Conservation (phyloP, 345 rosid genomes). For the Mallotus nudiflorus region DNA sequence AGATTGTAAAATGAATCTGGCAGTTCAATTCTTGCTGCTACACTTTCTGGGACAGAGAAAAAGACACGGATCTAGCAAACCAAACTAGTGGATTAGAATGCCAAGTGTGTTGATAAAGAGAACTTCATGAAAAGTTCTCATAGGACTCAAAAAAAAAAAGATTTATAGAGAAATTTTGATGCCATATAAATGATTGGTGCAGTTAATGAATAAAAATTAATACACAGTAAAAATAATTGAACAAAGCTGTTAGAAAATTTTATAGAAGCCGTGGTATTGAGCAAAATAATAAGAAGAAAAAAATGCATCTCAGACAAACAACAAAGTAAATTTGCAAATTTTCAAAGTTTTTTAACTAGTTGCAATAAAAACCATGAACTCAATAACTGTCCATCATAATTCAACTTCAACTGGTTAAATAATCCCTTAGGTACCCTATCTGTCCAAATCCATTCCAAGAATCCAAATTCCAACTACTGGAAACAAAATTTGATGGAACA, state of each 20-base stretch:
- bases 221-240: no score
- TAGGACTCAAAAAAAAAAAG: neutral
- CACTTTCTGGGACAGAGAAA: conserved; percentile 77
- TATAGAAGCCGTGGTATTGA: no score
- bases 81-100: conserved; percentile 7
- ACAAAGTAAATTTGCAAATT: no score
- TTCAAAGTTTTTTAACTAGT: no score
- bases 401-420: neutral
- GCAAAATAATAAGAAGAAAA: no score
- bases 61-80: conserved; percentile 62
- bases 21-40: conserved; percentile 81
- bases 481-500: no score
- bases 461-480: neutral
- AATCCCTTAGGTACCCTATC: neutral
- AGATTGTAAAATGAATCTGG: conserved; percentile 91
- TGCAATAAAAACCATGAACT: no score
- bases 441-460: neutral
- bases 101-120: neutral
- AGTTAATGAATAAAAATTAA: neutral
- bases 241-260: no score
- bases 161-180: neutral
- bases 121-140: neutral
- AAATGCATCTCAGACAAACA: no score
- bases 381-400: neutral
- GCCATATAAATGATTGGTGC: neutral